phyloP scores from a whole-genome alignment of 2,329 filamentous ascomycete species.

The Verticillium alfalfae region DNA sequence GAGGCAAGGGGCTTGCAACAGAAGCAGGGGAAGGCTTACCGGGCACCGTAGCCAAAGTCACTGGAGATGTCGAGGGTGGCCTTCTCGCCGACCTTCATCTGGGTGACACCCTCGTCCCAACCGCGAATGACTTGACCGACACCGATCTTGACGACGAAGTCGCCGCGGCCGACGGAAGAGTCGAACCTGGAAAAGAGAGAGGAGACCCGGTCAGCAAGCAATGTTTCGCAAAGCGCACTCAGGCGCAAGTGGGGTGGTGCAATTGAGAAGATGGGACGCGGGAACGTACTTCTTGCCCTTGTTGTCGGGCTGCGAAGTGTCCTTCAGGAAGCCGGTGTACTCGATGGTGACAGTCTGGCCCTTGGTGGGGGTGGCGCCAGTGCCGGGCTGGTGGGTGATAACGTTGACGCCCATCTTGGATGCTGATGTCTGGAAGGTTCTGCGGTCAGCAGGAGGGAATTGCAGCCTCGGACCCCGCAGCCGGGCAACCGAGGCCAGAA shows the following conservation, averaged over 20 bases:
- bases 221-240: neutral
- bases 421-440: neutral
- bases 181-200: conserved; percentile 66
- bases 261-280: too few species aligned
- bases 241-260: too few species aligned
- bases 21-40: conserved; percentile 36
- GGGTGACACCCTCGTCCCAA: conserved; percentile 78
- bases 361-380: conserved; percentile 50
- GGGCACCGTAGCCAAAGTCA: conserved; percentile 60
- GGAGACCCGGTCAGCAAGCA: neutral
- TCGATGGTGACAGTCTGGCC: conserved; percentile 79
- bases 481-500: neutral
- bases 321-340: conserved; percentile 85
- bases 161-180: conserved; percentile 69
- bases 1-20: neutral
- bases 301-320: conserved; percentile 51
- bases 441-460: neutral
- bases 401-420: conserved; percentile 69
- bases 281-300: conserved; percentile 66
- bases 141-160: conserved; percentile 76
- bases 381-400: conserved; percentile 56
- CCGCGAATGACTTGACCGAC: conserved; percentile 81
- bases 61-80: conserved; percentile 75
- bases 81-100: conserved; percentile 90
- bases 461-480: neutral